Evolutionary conservation across 495 filamentous ascomycete genomes (phyloP), one percentile per base, ranked within the genome.

Genomic region (Amniculicola lignicola): DNA sequence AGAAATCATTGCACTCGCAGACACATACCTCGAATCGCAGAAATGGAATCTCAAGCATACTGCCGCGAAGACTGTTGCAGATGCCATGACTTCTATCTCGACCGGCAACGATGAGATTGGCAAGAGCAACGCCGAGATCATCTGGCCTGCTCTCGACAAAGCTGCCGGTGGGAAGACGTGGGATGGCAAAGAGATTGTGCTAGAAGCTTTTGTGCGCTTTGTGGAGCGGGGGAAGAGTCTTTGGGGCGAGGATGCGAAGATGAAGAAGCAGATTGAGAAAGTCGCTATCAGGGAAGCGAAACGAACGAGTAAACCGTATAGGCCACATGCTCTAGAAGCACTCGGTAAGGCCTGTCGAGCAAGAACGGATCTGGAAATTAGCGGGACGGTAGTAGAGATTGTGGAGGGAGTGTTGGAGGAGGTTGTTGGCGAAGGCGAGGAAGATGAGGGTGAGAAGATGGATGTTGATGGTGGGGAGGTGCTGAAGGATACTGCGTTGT

Each of bases 1-100:
- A 36, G 93, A 98, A 71, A 95, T 97, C 58, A 74, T 86, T 14
- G 72, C 69, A 12, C 74, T 96, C 1, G 80, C 82, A 12, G 75
- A 79, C 15, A 72, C 77, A 46, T 77, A 90, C 50, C 68, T 96
- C 12, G 79, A 84, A 3, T 89, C 88, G 6, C 78, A 86, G 2
- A 85, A 85, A 63, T 97, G 93, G 93, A 82, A 82, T 5, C 81
- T 96, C 21, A 94, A 91, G 67, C 92, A 96, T 61, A 86, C 88
- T 3, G 85, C 87, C 11, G 88, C 93, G 19, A 78, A 90, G 35
- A 80, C 89, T 1, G 77, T 89, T 19, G 88, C 89, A 5, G 84
- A 89, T 44, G 80, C 82, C n/a, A 79, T 88, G 19, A 67, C 64
- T 22, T 51, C 59, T 10, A 45, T 61, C 36, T 55, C 60, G 21